phyloP scores from a whole-genome alignment of 208 protist genomes.

The Sergeia podlipaevii region DNA sequence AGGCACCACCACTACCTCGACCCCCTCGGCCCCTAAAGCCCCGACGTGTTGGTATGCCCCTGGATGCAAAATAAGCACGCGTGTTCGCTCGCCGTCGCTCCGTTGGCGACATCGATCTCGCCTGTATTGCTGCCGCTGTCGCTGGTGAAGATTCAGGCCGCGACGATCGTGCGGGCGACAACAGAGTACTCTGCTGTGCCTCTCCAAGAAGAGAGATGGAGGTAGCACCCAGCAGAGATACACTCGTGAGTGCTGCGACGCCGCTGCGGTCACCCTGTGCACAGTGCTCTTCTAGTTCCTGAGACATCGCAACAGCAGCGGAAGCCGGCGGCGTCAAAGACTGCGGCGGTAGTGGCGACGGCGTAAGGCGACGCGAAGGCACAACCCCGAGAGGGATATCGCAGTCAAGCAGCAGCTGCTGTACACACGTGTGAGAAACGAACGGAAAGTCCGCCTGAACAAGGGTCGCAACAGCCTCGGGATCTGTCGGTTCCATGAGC shows the following conservation, averaged over 20 bases:
- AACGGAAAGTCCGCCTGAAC: conserved; percentile 62
- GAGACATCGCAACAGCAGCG: neutral
- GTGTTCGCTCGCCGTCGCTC: conserved; percentile 29
- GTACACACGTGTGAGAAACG: conserved; percentile 39
- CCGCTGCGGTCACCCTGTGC: neutral
- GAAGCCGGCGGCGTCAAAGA: neutral
- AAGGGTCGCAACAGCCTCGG: conserved; percentile 20
- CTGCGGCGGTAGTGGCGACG: neutral
- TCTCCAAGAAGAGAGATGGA: no score
- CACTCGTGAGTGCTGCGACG: no score
- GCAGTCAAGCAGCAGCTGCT: conserved; percentile 45
- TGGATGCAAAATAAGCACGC: conserved; percentile 29
- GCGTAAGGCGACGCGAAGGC: neutral
- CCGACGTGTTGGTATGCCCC: conserved; percentile 17
- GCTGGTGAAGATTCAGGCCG: neutral
- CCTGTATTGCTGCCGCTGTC: neutral
- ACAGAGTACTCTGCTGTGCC: no score
- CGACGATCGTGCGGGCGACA: neutral
- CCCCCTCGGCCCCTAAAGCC: conserved; percentile 10
- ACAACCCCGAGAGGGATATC: conserved; percentile 42
- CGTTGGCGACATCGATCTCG: conserved; percentile 14
- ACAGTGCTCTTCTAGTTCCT: neutral
- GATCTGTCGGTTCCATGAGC: conserved; percentile 57
- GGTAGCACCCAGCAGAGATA: no score
- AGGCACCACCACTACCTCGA: conserved; percentile 13